Evolutionary conservation across 2,329 filamentous ascomycete species (phyloP).

Genomic region (Canariomyces notabilis): DNA sequence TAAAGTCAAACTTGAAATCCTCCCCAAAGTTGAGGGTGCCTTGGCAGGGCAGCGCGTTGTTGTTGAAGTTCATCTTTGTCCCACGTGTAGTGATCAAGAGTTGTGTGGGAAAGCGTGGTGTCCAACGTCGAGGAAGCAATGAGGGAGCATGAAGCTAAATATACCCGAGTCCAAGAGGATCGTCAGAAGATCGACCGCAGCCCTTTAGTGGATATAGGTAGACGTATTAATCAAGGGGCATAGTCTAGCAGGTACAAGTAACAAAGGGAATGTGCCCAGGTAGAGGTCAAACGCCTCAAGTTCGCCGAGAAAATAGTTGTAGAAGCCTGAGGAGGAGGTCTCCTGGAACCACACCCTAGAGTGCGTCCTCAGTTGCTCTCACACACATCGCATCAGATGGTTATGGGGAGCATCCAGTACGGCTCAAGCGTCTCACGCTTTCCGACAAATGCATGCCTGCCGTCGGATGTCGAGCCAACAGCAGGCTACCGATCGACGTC

Average conservation of each 20-base stretch:
- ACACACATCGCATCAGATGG: too few species aligned
- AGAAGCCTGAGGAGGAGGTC: background rate
- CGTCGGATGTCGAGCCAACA: too few species aligned
- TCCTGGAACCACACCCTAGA: background rate
- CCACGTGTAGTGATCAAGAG: background rate
- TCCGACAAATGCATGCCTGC: too few species aligned
- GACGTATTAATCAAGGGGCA: slow-evolving; percentile 9
- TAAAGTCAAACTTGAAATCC: slow-evolving; percentile 25
- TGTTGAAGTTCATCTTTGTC: slow-evolving; percentile 17
- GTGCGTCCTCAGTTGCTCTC: too few species aligned
- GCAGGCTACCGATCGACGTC: background rate
- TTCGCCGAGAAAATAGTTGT: background rate
- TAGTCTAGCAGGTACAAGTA: slow-evolving; percentile 17
- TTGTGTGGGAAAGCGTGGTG: slow-evolving; percentile 2
- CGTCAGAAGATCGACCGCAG: slow-evolving; percentile 6
- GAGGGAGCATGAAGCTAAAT: slow-evolving; percentile 15
- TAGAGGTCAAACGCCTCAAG: background rate
- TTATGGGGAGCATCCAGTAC: too few species aligned
- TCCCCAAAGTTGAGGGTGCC: slow-evolving; percentile 32
- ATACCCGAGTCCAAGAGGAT: slow-evolving; percentile 18
- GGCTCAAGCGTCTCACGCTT: too few species aligned
- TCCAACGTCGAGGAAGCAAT: slow-evolving; percentile 11
- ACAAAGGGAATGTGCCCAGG: background rate
- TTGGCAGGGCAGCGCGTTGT: slow-evolving; percentile 14
- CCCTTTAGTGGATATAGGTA: slow-evolving; percentile 19